Evolutionary conservation across 768 basidiomycete species (phyloP), one percentile per base, ranked within the genome.

Genomic region (Trametes maxima): DNA sequence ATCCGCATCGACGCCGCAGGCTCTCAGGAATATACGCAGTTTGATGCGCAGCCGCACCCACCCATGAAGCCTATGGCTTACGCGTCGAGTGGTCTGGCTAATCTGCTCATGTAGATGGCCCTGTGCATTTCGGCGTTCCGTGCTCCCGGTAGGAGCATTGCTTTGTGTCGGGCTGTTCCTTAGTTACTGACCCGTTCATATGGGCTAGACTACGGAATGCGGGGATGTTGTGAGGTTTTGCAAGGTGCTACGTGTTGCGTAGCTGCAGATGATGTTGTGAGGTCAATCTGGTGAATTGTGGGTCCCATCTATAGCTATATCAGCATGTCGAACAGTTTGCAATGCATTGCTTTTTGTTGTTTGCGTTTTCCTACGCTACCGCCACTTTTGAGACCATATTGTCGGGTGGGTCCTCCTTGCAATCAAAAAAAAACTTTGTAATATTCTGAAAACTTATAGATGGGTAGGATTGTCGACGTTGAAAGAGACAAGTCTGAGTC

Each of bases 61-160:
- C 87, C 92, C 28, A 79, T 95, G 80, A 91, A 87, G 70, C 95
- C 95, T 11, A 97, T 97, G 95, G 94, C 94, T 2, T 96, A 94
- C 65, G 81, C 87, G 0, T 82, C 80, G 62, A 83, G 85, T 21
- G 87, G 88, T 10, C 72, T 93, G 56, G 80, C 83, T 16, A 85
- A 75, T 66, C 73, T 93, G 76, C 82, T 92, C 79, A 86, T 89
- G 88, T 88, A 79, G 75, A 25, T 2, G 13, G 11, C 10, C 21
- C 21, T 4, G n/a, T n/a, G 19, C 17, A 11, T 33, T 35, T 14
- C 8, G 28, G 28, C 8, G 28, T 33, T 33, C 28, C 8, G 28
- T 33, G 28, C 17, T 28, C 40, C 46, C 14, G 47, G 22, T 12
- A 16, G 21, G 22, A 39, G 19, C 19, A 13, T 8, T 8, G 28